Base-by-base conservation (phyloP, 805 yeast species). In the Kuraishia molischiana region DNA sequence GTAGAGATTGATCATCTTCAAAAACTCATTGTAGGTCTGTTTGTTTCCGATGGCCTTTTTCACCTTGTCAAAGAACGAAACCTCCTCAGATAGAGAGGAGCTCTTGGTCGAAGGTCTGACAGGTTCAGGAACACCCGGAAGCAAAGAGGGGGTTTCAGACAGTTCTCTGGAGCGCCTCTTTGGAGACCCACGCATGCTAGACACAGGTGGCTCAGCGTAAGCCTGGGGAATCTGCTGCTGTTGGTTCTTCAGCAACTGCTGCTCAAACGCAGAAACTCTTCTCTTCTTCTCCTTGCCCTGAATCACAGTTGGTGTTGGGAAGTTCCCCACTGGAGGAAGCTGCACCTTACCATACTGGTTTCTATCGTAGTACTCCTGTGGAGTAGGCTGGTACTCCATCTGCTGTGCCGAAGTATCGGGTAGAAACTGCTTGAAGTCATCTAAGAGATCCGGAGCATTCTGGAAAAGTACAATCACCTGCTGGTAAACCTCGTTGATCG, bases 371-470 rank as follows among this genome's bases (percentile, higher is more conserved):
- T 48, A 50, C 6, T 52, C 56, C 37, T 38, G 28, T 4, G 42
- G 52, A 28, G 41, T 43, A 21, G 38, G 49, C 29, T 41, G 43
- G 20, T 34, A 50, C 26, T 33, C 33, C 37, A 43, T 52, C 41
- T 45, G 42, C 38, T 40, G 54, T 32, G 49, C 61, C n/a, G 69
- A 60, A 4, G 81, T 73, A 51, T 90, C 97, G 2, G 98, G 98
- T 58, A 92, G 69, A 56, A 92, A 92, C 57, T 87, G 89, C 57
- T 89, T 87, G 62, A 92, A 92, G 54, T 94, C 98, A 47, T 87
- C 95, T 44, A 92, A 64, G 41, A 92, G 68, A 52, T 92, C 99
- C 1, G 97, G 97, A 10, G 96, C 95, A 49, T 85, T 85, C 42
- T 85, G 80, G 62, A 92, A 92, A 38, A 92, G 66, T 5, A 77